Conservation (phyloP, 345 rosid species). For the Fremontodendron californicum region DNA sequence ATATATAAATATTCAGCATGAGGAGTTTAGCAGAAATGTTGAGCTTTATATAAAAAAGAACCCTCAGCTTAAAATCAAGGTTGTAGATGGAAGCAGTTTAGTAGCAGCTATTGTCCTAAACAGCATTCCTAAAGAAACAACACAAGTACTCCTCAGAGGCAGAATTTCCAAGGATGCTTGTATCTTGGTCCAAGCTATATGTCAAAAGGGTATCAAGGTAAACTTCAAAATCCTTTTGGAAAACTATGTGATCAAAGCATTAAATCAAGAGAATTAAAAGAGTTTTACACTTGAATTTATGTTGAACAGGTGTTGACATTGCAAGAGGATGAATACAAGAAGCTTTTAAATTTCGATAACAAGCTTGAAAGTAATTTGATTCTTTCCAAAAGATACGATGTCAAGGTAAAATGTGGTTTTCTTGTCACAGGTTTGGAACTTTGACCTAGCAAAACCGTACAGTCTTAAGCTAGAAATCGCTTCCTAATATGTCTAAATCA, state of each 20-base stretch:
- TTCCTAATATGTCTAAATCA: no score
- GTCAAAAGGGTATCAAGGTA: constrained; percentile 42
- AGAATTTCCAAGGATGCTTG: constrained; percentile 37
- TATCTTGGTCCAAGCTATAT: constrained; percentile 33
- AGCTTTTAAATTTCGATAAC: constrained; percentile 22
- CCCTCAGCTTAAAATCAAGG: constrained; percentile 38
- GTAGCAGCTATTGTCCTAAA: constrained; percentile 46
- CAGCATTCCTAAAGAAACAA: constrained; percentile 35
- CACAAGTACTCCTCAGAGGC: constrained; percentile 39
- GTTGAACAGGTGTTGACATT: constrained; percentile 30
- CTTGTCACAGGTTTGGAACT: no score
- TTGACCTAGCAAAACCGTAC: no score
- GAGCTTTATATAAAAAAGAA: constrained; percentile 42
- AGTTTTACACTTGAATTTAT: background rate
- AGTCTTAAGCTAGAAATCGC: no score
- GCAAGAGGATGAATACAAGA: constrained; percentile 27
- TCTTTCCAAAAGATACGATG: constrained; percentile 18
- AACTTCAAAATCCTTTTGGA: background rate
- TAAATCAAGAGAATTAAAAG: background rate
- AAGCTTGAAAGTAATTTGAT: constrained; percentile 25
- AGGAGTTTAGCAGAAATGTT: constrained; percentile 46
- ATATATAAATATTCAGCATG: constrained; percentile 33
- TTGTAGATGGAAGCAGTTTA: constrained; percentile 60
- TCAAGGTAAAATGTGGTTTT: constrained; percentile 5
- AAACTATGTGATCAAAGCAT: background rate